Base-by-base conservation (phyloP, 2,329 filamentous ascomycete species). In the Beauveria rudraprayagi region DNA sequence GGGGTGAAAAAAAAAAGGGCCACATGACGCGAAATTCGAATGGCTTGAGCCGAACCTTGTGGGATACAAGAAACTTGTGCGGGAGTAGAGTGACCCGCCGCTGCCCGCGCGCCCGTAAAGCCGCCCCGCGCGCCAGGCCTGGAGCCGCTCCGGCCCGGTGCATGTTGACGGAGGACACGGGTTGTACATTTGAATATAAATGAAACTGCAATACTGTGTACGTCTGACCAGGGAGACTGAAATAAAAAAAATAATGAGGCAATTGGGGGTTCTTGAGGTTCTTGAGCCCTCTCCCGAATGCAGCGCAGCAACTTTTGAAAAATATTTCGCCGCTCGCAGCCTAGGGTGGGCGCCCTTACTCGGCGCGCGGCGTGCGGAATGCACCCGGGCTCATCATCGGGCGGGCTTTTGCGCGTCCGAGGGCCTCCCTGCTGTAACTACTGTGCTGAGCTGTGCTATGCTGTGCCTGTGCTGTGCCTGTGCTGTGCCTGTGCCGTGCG, bases 31-130 rank as follows among this genome's bases (percentile, higher is more conserved):
- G 16, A 11, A 26, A 24, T 56, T 37, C 10, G 26, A 9, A 19
- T 34, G 24, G 41, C n/a, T 51, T 58, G 56, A 58, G 46, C 56
- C 46, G 56, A 58, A 37, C 10, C 4, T 34, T 11, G n/a, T 30
- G 19, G 28, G n/a, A 37, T 26, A 19, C 19, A 34, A 34, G 8
- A 30, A 51, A 14, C 1, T 22, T 22, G 48, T 44, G 47, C 3
- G 17, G 22, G 37, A 16, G 26, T 6, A 46, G 5, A 43, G 52
- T 54, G 41, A 51, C 58, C 58, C 51, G 58, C 51, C 41, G 41
- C 58, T 61, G 58, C 58, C 58, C 58, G 56, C 37, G 5, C 41
- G 34, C 46, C 44, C 24, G 56, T 11, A 61, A 53, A 55, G 46
- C 56, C 58, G 50, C 51, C 58, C 58, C 30, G 37, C 58, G 41